Conservation (phyloP, 345 rosid genomes). For the Camelina neglecta region DNA sequence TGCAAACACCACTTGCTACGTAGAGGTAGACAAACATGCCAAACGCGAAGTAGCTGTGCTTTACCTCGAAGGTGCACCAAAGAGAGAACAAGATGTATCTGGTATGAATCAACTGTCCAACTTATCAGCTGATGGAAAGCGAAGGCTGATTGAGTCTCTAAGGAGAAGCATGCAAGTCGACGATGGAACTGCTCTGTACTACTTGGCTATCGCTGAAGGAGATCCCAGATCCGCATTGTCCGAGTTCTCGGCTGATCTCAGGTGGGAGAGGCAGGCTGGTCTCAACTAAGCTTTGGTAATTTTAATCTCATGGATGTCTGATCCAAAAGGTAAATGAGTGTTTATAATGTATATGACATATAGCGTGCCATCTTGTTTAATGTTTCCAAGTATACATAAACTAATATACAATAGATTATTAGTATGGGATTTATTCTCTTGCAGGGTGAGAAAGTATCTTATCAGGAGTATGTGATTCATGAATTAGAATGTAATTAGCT, state of each 20-base stretch:
- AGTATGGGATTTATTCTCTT: neutral
- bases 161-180: conserved; percentile 93
- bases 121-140: conserved; percentile 61
- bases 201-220: conserved; percentile 74
- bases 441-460: neutral
- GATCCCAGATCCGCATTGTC: conserved; percentile 79
- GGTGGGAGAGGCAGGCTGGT: conserved; percentile 71
- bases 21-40: conserved; percentile 76
- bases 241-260: conserved; percentile 69
- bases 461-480: neutral
- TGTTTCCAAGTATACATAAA: too few species aligned
- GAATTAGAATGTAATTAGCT: neutral
- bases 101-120: conserved; percentile 37
- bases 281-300: conserved; percentile 41
- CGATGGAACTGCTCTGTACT: conserved; percentile 85
- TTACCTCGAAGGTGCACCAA: conserved; percentile 69
- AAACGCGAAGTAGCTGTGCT: conserved; percentile 83
- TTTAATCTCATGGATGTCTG: neutral
- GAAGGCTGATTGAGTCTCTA: conserved; percentile 65
- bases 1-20: conserved; percentile 66
- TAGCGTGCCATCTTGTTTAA: neutral
- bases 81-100: conserved; percentile 41
- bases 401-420: neutral
- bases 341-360: neutral
- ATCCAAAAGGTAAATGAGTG: conserved; percentile 12